Evolutionary conservation across 2,329 filamentous ascomycete genomes (phyloP), one percentile per base, ranked within the genome.

Genomic region (Ophiostoma perfectum): DNA sequence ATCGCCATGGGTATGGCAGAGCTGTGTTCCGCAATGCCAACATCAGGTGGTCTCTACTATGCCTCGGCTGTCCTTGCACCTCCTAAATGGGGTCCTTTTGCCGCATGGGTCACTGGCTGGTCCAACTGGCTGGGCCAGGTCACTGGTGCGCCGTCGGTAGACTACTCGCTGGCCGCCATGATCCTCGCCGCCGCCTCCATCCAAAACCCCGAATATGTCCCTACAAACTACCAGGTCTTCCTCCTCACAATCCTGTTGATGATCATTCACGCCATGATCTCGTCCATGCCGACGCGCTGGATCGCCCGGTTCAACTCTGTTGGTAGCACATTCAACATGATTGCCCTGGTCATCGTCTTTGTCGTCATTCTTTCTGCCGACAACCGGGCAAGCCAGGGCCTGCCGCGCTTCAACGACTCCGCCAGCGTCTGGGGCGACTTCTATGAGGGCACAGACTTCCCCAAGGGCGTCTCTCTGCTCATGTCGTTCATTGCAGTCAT

Each of bases 401-500:
- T 77, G 45, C 71, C 76, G 27, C 68, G 70, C 41, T 72, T 70
- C 44, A 77, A 75, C 66, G 72, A 78, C 39, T 84, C 82, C 2
- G 81, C 78, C 47, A 79, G 84, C 58, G 88, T 91, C 44, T 91
- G 89, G 84, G 85, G 86, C 66, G 80, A 80, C 5, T 88, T 91
- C 68, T 85, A 89, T 73, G 84, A 87, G 67, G 83, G 84, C 38
- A 91, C 89, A 0, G 84, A 87, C 63, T 92, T 85, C 74, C 88
- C 89, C 0, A 82, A 87, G 67, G 89, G 89, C 18, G 79, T 91
- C 27, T 84, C 87, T 0, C 82, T 91, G 0, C 79, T 92, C 39
- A 91, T 91, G 88, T 86, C 83, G 36, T 92, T 92, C 75, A 83
- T 90, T 60, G 83, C 84, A 41, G 88, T 90, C 45, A 89, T 90